Base-by-base conservation (phyloP, 345 rosid genomes). In the Raphanus raphanistrum region DNA sequence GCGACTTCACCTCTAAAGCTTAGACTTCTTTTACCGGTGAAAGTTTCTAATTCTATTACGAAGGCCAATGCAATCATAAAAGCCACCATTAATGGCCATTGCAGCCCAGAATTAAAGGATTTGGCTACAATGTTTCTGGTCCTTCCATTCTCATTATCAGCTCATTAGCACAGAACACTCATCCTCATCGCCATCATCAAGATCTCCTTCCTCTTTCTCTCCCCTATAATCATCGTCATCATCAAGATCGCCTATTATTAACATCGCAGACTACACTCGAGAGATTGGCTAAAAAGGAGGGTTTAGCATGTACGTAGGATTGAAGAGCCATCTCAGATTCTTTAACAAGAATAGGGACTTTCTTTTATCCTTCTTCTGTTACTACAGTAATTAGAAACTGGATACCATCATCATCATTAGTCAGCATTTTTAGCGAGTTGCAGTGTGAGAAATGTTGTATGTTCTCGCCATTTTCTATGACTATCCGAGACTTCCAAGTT, bases 231-330 rank as follows among this genome's bases (percentile, higher is more conserved):
- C 21, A 45, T 45, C 3, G 52, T 13, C 48, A 11, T 41, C 48
- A 41, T 41, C 48, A 35, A 35, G 9, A 8, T 35, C 41, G 7
- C 41, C 41, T 35, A 6, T 45, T 45, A 1, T 4, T 45, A 45
- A 45, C 77, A 17, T 45, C 52, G 52, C 7, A 11, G 73, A 50
- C 77, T 86, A 95, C 72, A 92, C 98, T 36, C 97, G 83, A 48
- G 97, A 82, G 28, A 95, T 89, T 0, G 99, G 99, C 61, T 97
- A 90, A 83, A 92, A 90, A 0, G 99, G 97, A 29, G 97, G 96
- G 74, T 89, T 87, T 9, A 88, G 83, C 70, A 81, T 76, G 63
- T 21, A 21, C 21, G 21, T 86, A 94, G 11, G 95, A 83, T 35
- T 84, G 84, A 63, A 89, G 86, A 48, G 72, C 41, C 7, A 33